Base-by-base conservation (phyloP, 805 yeast species). In the Barnettozyma salicaria region DNA sequence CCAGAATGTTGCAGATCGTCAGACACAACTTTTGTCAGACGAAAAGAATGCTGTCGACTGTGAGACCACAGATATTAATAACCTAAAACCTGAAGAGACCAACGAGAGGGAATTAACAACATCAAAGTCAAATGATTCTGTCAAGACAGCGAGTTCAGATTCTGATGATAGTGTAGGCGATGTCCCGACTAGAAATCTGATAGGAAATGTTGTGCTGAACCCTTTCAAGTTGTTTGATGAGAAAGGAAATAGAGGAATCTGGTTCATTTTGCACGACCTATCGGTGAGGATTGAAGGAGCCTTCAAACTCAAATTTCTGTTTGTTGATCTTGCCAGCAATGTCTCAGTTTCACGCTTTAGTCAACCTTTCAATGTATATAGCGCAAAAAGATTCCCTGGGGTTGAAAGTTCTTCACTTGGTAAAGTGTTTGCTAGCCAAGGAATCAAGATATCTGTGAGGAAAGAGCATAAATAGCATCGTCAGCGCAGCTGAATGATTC, bases 341-440 rank as follows among this genome's bases (percentile, higher is more conserved):
- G 19, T 14, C 8, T 19, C 50, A 22, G 42, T 42, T 5, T 33
- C 37, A 19, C 36, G 35, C 19, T 65, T 58, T 41, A 60, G 65
- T 11, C 53, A 59, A 8, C 41, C 50, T 4, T 65, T 66, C 51
- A 52, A 48, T 27, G 69, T 65, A 4, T 67, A 58, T 41, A 59
- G 66, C 24, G 70, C 72, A 1, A 67, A 67, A 42, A 60, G 57
- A 44, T 67, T 65, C 42, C 72, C 72, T 2, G 72, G 72, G 6
- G 72, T 67, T 29, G 70, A 66, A 29, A 53, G 64, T 23, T 60
- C 67, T 3, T 55, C 60, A 3, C 50, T 66, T 22, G 64, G 68
- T 24, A 45, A 62, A 25, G 58, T 64, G 16, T 66, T 67, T 52
- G 70, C 66, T 2, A 51, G 58, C 26, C 71, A 67, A 45, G 72